Base-by-base conservation (phyloP, 2,329 filamentous ascomycete genomes). In the Fusarium siculi region DNA sequence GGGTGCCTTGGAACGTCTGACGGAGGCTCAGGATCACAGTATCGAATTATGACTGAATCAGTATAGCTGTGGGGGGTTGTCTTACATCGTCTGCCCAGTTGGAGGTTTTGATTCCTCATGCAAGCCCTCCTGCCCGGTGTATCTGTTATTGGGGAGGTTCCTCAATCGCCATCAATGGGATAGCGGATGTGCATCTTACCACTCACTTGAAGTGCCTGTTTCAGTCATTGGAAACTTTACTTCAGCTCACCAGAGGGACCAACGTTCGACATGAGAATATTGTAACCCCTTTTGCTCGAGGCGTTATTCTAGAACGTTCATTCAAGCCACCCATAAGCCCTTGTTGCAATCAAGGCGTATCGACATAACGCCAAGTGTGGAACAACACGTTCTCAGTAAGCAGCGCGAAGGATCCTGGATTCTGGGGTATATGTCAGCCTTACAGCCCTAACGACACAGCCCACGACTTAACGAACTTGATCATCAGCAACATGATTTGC, bases 391-490 rank as follows among this genome's bases (percentile, higher is more conserved):
- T 66, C 64, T 69, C 43, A 68, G 72, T 61, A 72, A 64, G 71
- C 65, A 74, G 64, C 36, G 44, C 70, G 56, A 74, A 40, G 71
- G 58, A 72, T 72, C 60, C 71, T 43, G 65, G 66, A 73, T 74
- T 73, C 71, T 42, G 71, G 71, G 71, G 63, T 74, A 62, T 67
- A 72, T 69, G 74, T 77, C 75, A 77, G 75, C 75, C 75, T 76
- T 77, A 77, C 74, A 77, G 75, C 75, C 75, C 74, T 77, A 77
- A 63, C 60, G 53, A 62, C 64, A 68, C 61, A 66, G 59, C 66
- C 66, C 59, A 21, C 49, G 40, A 46, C 36, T 61, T 59, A 34
- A 43, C 34, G 40, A 64, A 52, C 43, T 70, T 49, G 39, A 63
- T 53, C 58, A 67, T 63, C 40, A 59, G 62, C 58, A 52, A 49